phyloP scores from a whole-genome alignment of 2,329 filamentous ascomycete species.

The Juglanconis oblonga region DNA sequence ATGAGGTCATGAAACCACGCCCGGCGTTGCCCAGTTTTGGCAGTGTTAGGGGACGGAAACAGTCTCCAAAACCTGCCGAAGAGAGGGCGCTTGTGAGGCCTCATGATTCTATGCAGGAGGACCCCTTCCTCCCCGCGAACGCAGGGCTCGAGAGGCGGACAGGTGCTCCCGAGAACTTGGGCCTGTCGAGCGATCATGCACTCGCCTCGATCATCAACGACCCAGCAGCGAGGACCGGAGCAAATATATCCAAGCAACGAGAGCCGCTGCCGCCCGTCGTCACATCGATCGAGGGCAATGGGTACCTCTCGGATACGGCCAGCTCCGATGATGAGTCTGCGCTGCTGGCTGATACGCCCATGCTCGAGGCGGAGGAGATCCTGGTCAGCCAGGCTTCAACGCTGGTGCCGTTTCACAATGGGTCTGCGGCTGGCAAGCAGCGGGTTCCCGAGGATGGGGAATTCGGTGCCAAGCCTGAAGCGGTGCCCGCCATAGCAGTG shows the following conservation, averaged over 20 bases:
- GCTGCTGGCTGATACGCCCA: constrained; percentile 20
- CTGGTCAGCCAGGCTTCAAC: constrained; percentile 19
- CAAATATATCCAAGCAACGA: constrained; percentile 55
- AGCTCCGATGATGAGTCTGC: constrained; percentile 38
- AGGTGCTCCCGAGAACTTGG: constrained; percentile 26
- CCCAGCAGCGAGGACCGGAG: constrained; percentile 47
- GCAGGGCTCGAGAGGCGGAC: constrained; percentile 6
- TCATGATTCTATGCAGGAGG: constrained; percentile 32
- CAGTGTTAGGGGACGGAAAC: constrained; percentile 65
- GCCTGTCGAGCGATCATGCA: constrained; percentile 57
- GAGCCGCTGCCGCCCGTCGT: constrained; percentile 70
- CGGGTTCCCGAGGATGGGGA: constrained; percentile 19
- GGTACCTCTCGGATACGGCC: constrained; percentile 60
- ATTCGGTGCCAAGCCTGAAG: background rate
- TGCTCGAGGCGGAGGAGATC: constrained; percentile 19
- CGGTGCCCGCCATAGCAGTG: constrained; percentile 43
- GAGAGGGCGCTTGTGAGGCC: constrained; percentile 60
- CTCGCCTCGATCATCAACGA: constrained; percentile 58
- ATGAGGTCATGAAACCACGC: constrained; percentile 70
- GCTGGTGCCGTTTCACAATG: constrained; percentile 4
- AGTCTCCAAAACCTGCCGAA: constrained; percentile 49
- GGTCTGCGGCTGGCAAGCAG: background rate
- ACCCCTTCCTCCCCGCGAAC: constrained; percentile 18
- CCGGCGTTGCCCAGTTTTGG: constrained; percentile 73
- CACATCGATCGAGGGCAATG: constrained; percentile 64